Conservation (phyloP, 2,329 filamentous ascomycete genomes). For the Penicillium brasilianum region DNA sequence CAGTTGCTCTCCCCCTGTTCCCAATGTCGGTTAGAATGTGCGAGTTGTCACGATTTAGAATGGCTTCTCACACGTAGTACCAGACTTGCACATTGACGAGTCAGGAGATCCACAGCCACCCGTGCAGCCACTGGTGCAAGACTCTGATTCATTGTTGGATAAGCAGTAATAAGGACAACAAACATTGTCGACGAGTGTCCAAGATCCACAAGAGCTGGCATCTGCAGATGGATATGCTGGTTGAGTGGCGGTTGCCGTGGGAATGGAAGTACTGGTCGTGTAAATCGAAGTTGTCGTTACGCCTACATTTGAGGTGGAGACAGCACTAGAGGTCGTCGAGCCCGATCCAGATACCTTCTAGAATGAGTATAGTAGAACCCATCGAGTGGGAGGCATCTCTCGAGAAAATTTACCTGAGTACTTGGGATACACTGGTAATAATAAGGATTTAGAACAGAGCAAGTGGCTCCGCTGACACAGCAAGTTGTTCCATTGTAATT, state of each 20-base stretch:
- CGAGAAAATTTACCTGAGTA: background rate
- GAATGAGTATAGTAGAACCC: background rate
- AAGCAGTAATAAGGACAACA: conserved; percentile 7
- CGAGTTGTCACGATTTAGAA: no score
- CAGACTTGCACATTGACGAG: conserved; percentile 9
- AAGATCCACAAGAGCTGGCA: conserved; percentile 4
- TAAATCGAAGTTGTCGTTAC: background rate
- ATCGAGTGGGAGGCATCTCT: background rate
- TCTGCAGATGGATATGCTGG: background rate
- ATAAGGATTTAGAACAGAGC: background rate
- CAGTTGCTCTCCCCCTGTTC: conserved; percentile 4
- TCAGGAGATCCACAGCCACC: conserved; percentile 4
- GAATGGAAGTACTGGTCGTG: conserved; percentile 2
- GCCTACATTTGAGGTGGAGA: background rate
- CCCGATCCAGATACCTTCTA: background rate
- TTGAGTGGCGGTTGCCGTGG: conserved; percentile 4
- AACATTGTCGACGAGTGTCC: conserved; percentile 5
- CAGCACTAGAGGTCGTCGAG: background rate
- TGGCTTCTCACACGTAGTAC: background rate
- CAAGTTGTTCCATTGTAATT: conserved; percentile 4
- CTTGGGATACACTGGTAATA: conserved; percentile 4
- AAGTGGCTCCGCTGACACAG: conserved; percentile 3
- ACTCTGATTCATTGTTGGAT: conserved; percentile 6
- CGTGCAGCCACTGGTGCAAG: conserved; percentile 1
- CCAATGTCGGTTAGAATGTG: background rate